Evolutionary conservation across 768 basidiomycete genomes (phyloP), one percentile per base, ranked within the genome.

Genomic region (Porpolomopsis calyptriformis): DNA sequence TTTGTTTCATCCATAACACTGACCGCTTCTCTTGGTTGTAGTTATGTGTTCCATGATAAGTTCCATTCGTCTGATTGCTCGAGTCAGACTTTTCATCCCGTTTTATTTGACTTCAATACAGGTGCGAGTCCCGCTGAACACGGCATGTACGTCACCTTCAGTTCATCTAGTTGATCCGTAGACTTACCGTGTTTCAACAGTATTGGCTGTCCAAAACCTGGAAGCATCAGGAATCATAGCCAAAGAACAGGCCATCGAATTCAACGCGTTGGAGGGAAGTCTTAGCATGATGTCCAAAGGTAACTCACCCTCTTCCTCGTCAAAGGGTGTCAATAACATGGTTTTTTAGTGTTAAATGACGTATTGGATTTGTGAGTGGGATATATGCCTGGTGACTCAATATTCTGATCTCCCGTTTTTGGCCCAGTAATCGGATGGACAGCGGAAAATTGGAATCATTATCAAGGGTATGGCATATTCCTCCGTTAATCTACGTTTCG

Each of bases 191-290:
- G 29, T 34, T n/a, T 38, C 39, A 47, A 12, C 39, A 72, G 70
- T 92, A 11, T 69, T 94, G 41, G 89, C 92, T 1, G 84, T 93
- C 14, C 92, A 96, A 65, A 94, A 97, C 57, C 81, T 94, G 74
- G 82, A 85, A 50, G 88, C 86, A 1, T 78, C 78, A 1, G 78
- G 82, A 6, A 74, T 76, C 1, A 74, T 94, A 36, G 72, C 75
- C 2, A 79, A 76, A 52, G 77, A 81, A 29, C 83, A 91, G 56
- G 80, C 85, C 50, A 79, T 93, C 47, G 91, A 96, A 67, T 91
- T 92, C 57, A 80, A 78, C 55, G 92, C 87, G 4, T 71, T 92
- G n/a, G 78, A 80, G 53, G 85, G 85, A 1, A 85, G 82, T 55
- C 63, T 92, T 41, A 80, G 77, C 47, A 87, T 88, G 82, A 92